phyloP scores from a whole-genome alignment of 768 basidiomycete species.

The Tremella fuciformis region DNA sequence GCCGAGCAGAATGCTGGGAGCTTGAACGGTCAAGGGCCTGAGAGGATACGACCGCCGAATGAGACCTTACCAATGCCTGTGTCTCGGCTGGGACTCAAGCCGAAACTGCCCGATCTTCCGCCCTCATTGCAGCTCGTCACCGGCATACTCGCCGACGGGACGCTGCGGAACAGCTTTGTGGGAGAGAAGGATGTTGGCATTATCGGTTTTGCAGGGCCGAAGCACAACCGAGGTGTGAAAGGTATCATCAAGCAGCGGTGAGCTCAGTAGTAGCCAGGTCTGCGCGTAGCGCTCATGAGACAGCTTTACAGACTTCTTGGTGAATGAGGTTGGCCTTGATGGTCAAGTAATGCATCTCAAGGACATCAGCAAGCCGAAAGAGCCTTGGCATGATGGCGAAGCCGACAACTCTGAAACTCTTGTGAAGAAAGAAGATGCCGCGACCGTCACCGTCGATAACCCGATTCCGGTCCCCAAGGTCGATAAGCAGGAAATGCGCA shows the following conservation, averaged over 20 bases:
- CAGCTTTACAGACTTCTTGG: conserved; percentile 96
- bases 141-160: conserved; percentile 31
- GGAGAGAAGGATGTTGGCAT: conserved; percentile 40
- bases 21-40: background rate
- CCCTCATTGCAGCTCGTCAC: conserved; percentile 37
- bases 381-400: conserved; percentile 46
- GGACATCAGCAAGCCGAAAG: conserved; percentile 68
- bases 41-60: conserved; percentile 8
- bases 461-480: background rate
- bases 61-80: conserved; percentile 25
- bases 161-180: conserved; percentile 25
- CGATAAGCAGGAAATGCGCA: conserved; percentile 9
- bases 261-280: conserved; percentile 27
- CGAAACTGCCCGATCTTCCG: conserved; percentile 32
- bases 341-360: conserved; percentile 77
- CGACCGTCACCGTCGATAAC: background rate
- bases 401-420: conserved; percentile 43
- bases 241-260: conserved; percentile 98
- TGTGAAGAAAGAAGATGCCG: conserved; percentile 14
- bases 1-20: no score
- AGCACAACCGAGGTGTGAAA: conserved; percentile 55
- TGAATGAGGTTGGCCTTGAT: conserved; percentile 82
- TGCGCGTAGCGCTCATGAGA: conserved; percentile 6
- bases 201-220: conserved; percentile 32
- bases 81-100: conserved; percentile 35